Evolutionary conservation across 352 stramenopile species (phyloP).

Genomic region (Phytophthora europaea): DNA sequence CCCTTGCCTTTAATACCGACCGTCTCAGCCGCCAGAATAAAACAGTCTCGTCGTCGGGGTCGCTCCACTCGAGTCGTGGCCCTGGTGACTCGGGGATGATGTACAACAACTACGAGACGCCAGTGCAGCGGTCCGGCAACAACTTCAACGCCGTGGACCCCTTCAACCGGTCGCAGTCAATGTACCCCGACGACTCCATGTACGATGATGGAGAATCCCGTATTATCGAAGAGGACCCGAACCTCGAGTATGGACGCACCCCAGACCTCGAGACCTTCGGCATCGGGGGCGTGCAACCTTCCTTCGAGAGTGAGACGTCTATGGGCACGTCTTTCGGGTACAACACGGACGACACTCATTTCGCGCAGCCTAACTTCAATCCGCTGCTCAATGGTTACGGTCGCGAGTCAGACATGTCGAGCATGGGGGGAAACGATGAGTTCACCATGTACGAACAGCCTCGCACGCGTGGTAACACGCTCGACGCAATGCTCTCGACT

Average conservation of each 20-base stretch:
- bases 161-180: slow-evolving; percentile 43
- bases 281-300: slow-evolving; percentile 43
- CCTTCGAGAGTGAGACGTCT: slow-evolving; percentile 65
- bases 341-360: slow-evolving; percentile 37
- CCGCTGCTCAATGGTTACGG: slow-evolving; percentile 49
- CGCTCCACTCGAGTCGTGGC: slow-evolving; percentile 48
- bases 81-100: slow-evolving; percentile 34
- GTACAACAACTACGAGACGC: slow-evolving; percentile 53
- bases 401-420: slow-evolving; percentile 73
- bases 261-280: slow-evolving; percentile 56
- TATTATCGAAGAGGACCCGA: slow-evolving; percentile 49
- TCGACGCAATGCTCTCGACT: slow-evolving; percentile 42
- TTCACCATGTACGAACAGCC: slow-evolving; percentile 58
- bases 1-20: slow-evolving; percentile 69
- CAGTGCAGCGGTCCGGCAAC: slow-evolving; percentile 42
- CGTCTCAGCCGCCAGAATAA: slow-evolving; percentile 63
- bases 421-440: slow-evolving; percentile 60
- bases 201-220: slow-evolving; percentile 43
- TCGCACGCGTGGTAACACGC: slow-evolving; percentile 38
- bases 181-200: slow-evolving; percentile 49
- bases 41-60: slow-evolving; percentile 73
- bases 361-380: slow-evolving; percentile 50
- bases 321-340: slow-evolving; percentile 67
- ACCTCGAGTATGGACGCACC: slow-evolving; percentile 53
- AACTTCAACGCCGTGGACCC: slow-evolving; percentile 29